Conservation (phyloP, 2,329 filamentous ascomycete genomes). For the Lecanicillium sp. region DNA sequence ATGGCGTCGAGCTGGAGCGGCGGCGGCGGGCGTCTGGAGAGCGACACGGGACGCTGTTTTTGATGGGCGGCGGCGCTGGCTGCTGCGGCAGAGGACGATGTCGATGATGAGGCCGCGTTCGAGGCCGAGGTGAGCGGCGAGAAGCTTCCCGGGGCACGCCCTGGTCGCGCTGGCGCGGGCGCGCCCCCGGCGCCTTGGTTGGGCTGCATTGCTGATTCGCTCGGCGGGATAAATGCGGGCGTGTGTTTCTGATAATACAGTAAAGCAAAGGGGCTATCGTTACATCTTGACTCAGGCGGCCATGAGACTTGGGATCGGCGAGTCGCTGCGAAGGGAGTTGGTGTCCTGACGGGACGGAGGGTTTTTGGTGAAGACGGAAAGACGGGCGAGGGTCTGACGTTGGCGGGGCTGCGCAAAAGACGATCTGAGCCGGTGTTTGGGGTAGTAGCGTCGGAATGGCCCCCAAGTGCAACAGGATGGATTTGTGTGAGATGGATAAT, state of each 20-base stretch:
- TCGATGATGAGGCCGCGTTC: slow-evolving; percentile 18
- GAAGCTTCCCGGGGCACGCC: slow-evolving; percentile 50
- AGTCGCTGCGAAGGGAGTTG: too few relatives aligned
- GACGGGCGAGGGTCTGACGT: neutral
- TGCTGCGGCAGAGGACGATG: slow-evolving; percentile 21
- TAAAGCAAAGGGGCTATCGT: neutral
- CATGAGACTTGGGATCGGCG: neutral
- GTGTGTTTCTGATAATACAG: slow-evolving; percentile 6
- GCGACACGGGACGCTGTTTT: slow-evolving; percentile 19
- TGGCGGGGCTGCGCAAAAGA: too few relatives aligned
- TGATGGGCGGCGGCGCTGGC: slow-evolving; percentile 14
- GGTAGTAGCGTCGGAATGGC: too few relatives aligned
- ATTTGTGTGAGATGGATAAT: too few relatives aligned
- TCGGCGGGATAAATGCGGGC: slow-evolving; percentile 22
- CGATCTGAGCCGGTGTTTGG: too few relatives aligned
- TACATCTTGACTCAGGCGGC: slow-evolving; percentile 5
- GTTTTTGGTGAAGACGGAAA: too few relatives aligned
- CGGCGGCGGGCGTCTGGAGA: slow-evolving; percentile 26
- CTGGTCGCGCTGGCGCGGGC: slow-evolving; percentile 29
- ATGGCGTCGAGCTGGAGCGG: slow-evolving; percentile 29
- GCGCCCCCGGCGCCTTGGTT: slow-evolving; percentile 25
- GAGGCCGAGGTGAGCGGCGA: slow-evolving; percentile 38
- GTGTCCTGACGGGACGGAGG: too few relatives aligned
- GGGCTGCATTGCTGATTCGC: slow-evolving; percentile 44
- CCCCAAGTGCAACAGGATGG: too few relatives aligned